These are phyloP conservation scores for Streptanthus diversifolius DNA, from an alignment of 345 rosid genomes.

Conservation along the genomic window DNA sequence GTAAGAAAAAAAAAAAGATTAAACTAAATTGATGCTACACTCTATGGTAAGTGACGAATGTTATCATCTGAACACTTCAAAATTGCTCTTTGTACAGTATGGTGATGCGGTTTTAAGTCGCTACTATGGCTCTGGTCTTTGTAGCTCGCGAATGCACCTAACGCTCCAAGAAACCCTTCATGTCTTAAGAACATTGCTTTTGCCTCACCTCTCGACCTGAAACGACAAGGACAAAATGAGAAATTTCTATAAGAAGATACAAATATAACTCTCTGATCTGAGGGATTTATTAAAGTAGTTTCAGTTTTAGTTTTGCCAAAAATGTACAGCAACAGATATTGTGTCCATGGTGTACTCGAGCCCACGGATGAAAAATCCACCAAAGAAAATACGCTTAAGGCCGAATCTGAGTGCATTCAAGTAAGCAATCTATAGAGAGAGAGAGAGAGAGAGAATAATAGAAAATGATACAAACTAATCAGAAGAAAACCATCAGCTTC, in stretches of 20 bases:
- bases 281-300: neutral
- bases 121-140: constrained; percentile 2
- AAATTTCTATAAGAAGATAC: neutral
- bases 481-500: neutral
- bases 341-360: constrained; percentile 82
- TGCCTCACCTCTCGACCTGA: constrained; percentile 89
- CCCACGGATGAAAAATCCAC: constrained; percentile 75
- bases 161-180: constrained; percentile 87
- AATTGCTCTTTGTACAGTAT: constrained; percentile 8
- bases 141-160: constrained; percentile 70
- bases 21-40: constrained; percentile 30
- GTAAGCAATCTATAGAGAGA: constrained; percentile 55
- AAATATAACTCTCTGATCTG: neutral
- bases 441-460: neutral
- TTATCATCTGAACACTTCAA: constrained; percentile 21
- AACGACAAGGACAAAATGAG: neutral
- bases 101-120: constrained; percentile 17
- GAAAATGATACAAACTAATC: neutral
- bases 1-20: neutral
- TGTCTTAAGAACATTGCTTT: constrained; percentile 79
- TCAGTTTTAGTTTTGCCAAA: constrained; percentile 46
- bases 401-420: constrained; percentile 83
- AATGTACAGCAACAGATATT: constrained; percentile 68
- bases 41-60: constrained; percentile 15
- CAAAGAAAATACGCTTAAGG: constrained; percentile 73